These are phyloP conservation scores for Apiospora rasikravindrae DNA, from an alignment of 2,329 filamentous ascomycete species.

Conservation along the genomic window DNA sequence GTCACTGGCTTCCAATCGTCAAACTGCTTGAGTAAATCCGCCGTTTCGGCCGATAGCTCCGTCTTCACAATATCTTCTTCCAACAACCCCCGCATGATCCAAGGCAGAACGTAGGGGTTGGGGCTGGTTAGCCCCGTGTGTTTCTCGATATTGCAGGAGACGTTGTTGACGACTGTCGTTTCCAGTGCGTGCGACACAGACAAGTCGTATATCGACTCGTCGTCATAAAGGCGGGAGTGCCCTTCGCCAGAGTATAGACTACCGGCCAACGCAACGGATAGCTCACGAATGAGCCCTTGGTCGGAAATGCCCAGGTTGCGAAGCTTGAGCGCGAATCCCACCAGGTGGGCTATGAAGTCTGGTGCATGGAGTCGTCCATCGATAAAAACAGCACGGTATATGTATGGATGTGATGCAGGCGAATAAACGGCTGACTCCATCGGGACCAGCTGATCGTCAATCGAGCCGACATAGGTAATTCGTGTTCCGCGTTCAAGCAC, in stretches of 20 bases:
- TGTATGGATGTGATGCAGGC: slow-evolving; percentile 85
- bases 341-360: slow-evolving; percentile 90
- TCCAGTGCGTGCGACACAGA: slow-evolving; percentile 76
- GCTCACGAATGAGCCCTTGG: slow-evolving; percentile 89
- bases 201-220: slow-evolving; percentile 82
- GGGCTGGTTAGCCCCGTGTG: slow-evolving; percentile 57
- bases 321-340: slow-evolving; percentile 91
- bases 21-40: slow-evolving; percentile 82
- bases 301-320: slow-evolving; percentile 92
- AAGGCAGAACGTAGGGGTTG: slow-evolving; percentile 91
- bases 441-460: slow-evolving; percentile 95
- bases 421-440: slow-evolving; percentile 93
- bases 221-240: slow-evolving; percentile 92
- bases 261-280: slow-evolving; percentile 86
- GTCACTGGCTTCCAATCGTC: slow-evolving; percentile 91
- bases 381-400: slow-evolving; percentile 94
- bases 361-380: slow-evolving; percentile 91
- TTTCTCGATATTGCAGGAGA: slow-evolving; percentile 56
- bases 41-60: slow-evolving; percentile 77
- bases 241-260: slow-evolving; percentile 92
- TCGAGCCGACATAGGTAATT: slow-evolving; percentile 88
- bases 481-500: slow-evolving; percentile 80
- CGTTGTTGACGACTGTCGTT: slow-evolving; percentile 61
- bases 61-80: slow-evolving; percentile 91
- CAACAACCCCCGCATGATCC: slow-evolving; percentile 91